These are phyloP conservation scores for Pseudogymnoascus sp. DNA, from an alignment of 2,329 filamentous ascomycete species.

Conservation along the genomic window DNA sequence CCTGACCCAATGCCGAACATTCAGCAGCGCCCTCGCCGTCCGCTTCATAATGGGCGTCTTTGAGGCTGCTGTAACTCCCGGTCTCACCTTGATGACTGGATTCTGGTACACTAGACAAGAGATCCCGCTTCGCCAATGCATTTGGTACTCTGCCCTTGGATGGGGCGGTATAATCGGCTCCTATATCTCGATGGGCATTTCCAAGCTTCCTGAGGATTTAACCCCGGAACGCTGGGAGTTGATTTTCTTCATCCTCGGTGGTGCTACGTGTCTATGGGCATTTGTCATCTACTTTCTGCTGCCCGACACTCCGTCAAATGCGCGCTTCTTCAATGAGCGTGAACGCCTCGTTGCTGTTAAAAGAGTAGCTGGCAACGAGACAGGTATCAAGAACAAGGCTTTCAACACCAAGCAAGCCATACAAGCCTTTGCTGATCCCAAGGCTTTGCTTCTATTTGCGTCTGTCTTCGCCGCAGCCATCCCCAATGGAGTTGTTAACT, in stretches of 20 bases:
- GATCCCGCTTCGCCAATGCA: constrained; percentile 31
- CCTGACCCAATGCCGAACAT: constrained; percentile 28
- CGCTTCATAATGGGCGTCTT: constrained; percentile 29
- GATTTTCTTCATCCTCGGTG: constrained; percentile 30
- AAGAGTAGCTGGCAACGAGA: constrained; percentile 29
- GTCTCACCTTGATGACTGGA: constrained; percentile 30
- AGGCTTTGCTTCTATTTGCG: constrained; percentile 25
- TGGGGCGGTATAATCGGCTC: constrained; percentile 30
- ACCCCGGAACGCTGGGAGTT: constrained; percentile 29
- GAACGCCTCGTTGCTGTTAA: constrained; percentile 29
- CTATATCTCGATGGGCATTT: constrained; percentile 31
- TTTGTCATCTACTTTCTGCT: constrained; percentile 27
- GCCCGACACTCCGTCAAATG: constrained; percentile 30
- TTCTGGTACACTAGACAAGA: constrained; percentile 33
- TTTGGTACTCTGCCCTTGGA: constrained; percentile 28
- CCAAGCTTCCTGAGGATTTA: constrained; percentile 22
- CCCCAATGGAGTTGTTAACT: constrained; percentile 28
- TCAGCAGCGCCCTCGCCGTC: constrained; percentile 20
- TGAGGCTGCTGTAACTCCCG: constrained; percentile 30
- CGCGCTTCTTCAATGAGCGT: constrained; percentile 25
- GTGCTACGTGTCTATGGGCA: constrained; percentile 30
- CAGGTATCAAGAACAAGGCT: constrained; percentile 31
- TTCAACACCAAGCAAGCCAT: constrained; percentile 27
- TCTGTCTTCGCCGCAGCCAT: constrained; percentile 12
- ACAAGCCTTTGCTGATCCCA: constrained; percentile 27